Evolutionary conservation across 2,329 filamentous ascomycete genomes (phyloP).

Genomic region (Colletotrichum spaethianum): DNA sequence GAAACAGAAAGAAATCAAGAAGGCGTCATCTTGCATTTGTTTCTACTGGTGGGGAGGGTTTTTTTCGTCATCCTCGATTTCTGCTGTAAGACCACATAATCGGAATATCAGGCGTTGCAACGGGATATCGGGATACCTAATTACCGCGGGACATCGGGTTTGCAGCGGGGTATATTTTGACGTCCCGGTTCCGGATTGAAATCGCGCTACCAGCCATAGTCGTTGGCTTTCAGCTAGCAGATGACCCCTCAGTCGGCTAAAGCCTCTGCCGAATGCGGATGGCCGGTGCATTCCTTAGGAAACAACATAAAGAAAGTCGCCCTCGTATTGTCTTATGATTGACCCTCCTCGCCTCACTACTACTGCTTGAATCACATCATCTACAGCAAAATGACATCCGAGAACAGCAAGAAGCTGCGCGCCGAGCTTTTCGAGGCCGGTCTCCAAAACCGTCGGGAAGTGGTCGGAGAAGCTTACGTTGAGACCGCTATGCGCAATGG

Average conservation of each 20-base stretch:
- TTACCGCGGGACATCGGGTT: background rate
- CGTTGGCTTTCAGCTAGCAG: background rate
- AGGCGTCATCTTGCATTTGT: too few species aligned
- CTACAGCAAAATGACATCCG: constrained; percentile 13
- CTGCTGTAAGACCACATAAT: background rate
- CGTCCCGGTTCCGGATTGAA: background rate
- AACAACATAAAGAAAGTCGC: background rate
- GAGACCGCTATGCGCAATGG: constrained; percentile 67
- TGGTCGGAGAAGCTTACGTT: constrained; percentile 73
- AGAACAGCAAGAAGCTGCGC: constrained; percentile 29
- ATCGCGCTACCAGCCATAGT: background rate
- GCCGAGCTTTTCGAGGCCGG: constrained; percentile 70
- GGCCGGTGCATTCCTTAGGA: background rate
- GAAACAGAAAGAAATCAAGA: too few species aligned
- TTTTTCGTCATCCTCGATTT: too few species aligned
- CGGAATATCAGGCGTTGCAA: background rate
- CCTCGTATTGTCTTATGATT: too few species aligned
- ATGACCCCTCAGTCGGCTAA: background rate
- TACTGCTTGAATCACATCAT: background rate
- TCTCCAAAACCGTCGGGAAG: constrained; percentile 69
- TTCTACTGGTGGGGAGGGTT: too few species aligned
- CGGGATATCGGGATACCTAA: background rate
- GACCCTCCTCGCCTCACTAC: background rate
- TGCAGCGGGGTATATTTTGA: background rate
- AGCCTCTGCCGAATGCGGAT: background rate